A percentile compares a stretch with the other conserved stretches of the same genome.
Evolutionary conservation across 495 filamentous ascomycete genomes (phyloP).

Genomic region (Penicillium pulvis): DNA sequence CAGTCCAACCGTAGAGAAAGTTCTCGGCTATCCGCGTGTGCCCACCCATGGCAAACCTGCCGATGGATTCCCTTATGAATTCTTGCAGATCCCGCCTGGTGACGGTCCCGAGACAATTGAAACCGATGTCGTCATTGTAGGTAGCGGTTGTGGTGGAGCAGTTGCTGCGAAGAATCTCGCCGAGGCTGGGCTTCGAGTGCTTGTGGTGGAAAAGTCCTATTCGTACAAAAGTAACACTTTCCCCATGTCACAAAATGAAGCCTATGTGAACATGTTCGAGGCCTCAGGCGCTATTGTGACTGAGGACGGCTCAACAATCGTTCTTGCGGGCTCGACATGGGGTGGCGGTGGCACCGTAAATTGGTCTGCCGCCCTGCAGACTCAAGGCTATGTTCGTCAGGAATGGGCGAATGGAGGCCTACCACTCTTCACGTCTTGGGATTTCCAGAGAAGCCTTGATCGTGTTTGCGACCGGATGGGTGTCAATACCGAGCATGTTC

Average conservation of each 20-base stretch:
- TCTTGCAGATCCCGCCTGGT: constrained; percentile 51
- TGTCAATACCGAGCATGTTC: constrained; percentile 63
- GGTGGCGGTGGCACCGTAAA: constrained; percentile 89
- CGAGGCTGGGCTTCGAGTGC: constrained; percentile 68
- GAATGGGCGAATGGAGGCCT: constrained; percentile 79
- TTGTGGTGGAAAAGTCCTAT: constrained; percentile 83
- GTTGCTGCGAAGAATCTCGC: constrained; percentile 81
- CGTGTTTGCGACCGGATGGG: constrained; percentile 76
- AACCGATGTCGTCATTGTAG: constrained; percentile 82
- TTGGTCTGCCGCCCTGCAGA: constrained; percentile 83
- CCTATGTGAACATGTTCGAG: constrained; percentile 63
- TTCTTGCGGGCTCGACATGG: constrained; percentile 74
- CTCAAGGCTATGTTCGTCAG: constrained; percentile 74
- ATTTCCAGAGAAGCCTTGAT: constrained; percentile 78
- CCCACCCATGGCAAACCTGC: constrained; percentile 62
- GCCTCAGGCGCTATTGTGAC: constrained; percentile 51
- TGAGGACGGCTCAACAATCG: constrained; percentile 63
- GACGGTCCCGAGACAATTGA: constrained; percentile 59
- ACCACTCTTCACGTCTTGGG: constrained; percentile 73
- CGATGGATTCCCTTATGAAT: constrained; percentile 56
- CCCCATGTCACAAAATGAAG: constrained; percentile 68
- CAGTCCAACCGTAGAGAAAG: constrained; percentile 55
- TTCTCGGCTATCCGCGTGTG: constrained; percentile 64
- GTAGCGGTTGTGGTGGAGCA: constrained; percentile 84
- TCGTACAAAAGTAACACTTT: constrained; percentile 70